phyloP scores from a whole-genome alignment of 176 grass and related monocot genomes.

The Echinochloa phyllopogon region DNA sequence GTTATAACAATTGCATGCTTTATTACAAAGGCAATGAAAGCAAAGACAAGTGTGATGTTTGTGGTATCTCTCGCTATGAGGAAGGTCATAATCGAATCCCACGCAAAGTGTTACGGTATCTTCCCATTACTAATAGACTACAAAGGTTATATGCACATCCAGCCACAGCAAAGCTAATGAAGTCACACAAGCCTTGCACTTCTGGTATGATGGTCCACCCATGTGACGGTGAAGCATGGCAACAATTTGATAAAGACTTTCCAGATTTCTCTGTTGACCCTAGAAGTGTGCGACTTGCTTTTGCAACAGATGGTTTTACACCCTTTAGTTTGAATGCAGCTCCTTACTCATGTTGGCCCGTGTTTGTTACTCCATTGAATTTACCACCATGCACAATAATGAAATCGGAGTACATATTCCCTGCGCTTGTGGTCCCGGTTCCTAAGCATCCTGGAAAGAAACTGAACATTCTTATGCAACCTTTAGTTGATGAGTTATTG shows the following conservation, averaged over 20 bases:
- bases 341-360: no score
- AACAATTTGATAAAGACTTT: background rate
- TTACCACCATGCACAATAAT: no score
- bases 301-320: no score
- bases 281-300: no score
- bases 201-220: background rate
- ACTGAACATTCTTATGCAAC: no score
- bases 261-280: no score
- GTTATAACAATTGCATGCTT: background rate
- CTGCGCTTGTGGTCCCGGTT: no score
- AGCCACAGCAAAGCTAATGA: background rate
- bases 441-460: no score
- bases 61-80: background rate
- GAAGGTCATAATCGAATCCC: background rate
- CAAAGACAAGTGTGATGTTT: background rate
- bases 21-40: background rate
- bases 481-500: no score
- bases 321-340: no score
- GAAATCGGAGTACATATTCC: no score
- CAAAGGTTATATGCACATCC: background rate
- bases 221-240: slow-evolving; percentile 18
- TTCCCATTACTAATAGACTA: background rate
- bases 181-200: background rate
- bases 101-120: background rate
- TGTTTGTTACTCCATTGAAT: no score